Percentiles rank a stretch among this genome's conserved stretches.
Evolutionary conservation across 495 filamentous ascomycete species (phyloP).

Genomic region (Friedmanniomyces simplex): DNA sequence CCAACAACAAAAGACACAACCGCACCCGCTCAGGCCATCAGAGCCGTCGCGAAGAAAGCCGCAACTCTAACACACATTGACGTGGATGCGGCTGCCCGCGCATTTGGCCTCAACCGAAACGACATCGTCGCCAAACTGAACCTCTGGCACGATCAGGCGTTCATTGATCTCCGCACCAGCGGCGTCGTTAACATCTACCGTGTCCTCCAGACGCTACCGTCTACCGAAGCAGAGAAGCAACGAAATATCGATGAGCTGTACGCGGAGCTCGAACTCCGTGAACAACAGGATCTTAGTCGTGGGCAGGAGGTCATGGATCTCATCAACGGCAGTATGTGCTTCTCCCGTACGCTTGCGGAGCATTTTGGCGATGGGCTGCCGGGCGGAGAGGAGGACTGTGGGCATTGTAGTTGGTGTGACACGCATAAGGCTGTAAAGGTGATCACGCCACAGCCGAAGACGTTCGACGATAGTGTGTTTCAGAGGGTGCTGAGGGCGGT

Average conservation of each 20-base stretch:
- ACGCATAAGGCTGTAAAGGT: conserved; percentile 33
- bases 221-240: conserved; percentile 29
- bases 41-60: conserved; percentile 22
- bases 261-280: conserved; percentile 37
- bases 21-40: conserved; percentile 31
- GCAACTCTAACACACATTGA: conserved; percentile 36
- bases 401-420: conserved; percentile 44
- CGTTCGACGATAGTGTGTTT: conserved; percentile 32
- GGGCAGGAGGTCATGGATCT: conserved; percentile 40
- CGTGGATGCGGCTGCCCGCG: conserved; percentile 29
- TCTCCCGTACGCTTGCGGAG: conserved; percentile 36
- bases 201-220: conserved; percentile 38
- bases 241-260: conserved; percentile 37
- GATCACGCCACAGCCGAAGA: conserved; percentile 14
- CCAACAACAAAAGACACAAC: conserved; percentile 25
- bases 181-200: conserved; percentile 43
- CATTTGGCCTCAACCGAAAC: conserved; percentile 24
- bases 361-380: conserved; percentile 47
- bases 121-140: conserved; percentile 43
- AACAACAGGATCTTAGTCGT: conserved; percentile 39
- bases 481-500: conserved; percentile 33
- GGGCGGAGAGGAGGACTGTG: conserved; percentile 34
- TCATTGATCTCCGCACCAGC: conserved; percentile 38
- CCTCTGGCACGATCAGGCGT: conserved; percentile 34
- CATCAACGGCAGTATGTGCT: conserved; percentile 39